phyloP scores from a whole-genome alignment of 2,329 filamentous ascomycete genomes.

The Penicillium occitanis region DNA sequence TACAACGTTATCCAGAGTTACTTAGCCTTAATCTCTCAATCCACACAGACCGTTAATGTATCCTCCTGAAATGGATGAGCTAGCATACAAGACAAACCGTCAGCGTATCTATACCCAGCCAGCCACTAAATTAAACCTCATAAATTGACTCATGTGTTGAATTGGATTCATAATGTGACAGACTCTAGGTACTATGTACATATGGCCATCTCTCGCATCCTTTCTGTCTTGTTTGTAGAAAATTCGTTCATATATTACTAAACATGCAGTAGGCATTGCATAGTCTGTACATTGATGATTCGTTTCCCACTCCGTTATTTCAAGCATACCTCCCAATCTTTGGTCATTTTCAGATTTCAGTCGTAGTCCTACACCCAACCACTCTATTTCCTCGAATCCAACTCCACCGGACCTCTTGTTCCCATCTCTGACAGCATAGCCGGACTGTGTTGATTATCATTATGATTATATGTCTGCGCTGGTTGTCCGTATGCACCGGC shows the following conservation, averaged over 20 bases:
- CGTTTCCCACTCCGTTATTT: background rate
- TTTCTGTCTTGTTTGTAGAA: background rate
- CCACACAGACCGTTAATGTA: background rate
- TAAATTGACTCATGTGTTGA: background rate
- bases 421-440: slow-evolving; percentile 7
- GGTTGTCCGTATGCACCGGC: background rate
- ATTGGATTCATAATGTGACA: background rate
- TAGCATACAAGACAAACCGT: background rate
- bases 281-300: background rate
- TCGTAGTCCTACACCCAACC: background rate
- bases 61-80: background rate
- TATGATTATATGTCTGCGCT: background rate
- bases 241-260: background rate
- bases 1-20: background rate
- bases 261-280: background rate
- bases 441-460: background rate
- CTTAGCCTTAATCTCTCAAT: background rate
- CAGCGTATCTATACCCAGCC: background rate
- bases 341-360: background rate
- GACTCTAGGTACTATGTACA: background rate
- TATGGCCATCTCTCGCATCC: background rate
- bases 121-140: background rate
- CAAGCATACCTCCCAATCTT: background rate
- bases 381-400: slow-evolving; percentile 10
- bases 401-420: slow-evolving; percentile 12